Base-by-base conservation (phyloP, 495 filamentous ascomycete species). In the Aspergillus wentii region DNA sequence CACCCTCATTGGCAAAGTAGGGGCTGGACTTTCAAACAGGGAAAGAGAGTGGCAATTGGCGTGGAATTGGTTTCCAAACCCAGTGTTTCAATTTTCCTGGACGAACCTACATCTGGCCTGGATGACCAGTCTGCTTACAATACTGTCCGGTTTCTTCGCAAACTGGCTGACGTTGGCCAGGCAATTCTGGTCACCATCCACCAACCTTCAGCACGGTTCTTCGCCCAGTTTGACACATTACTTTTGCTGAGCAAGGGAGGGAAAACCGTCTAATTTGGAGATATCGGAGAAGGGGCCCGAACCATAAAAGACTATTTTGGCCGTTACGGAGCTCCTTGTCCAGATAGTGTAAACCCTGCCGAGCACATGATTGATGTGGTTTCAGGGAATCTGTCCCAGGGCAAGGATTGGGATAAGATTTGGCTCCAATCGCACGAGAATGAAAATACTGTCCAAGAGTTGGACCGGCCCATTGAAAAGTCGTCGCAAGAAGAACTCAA, bases 341-440 rank as follows among this genome's bases (percentile, higher is more conserved):
- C 85, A 1, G 38, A 64, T 3, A 75, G 81, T 7, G 79, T 82
- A 8, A 97, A 75, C 40, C 88, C 88, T 13, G 90, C 90, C 7
- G 91, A 95, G 55, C 89, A 85, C 76, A 94, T 96, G 85, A 72
- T 96, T 28, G 88, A 94, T 47, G 84, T 86, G 38, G 91, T 89
- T 31, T 61, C 61, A 5, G 62, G 62, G 3, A 22, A 52, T 9
- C 47, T 63, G 1, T 59, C 56, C 19, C 61, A 64, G 21, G 57
- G 53, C 15, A 51, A 69, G 8, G 69, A 83, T 46, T 85, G 82
- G 82, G 68, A 75, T 46, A 61, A 80, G 22, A 67, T 80, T 43
- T 86, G 82, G 82, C 54, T 66, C 8, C 69, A 75, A 19, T 82
- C 78, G 1, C 57, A 71, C 1, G 69, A 82, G 37, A 56, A 66